Evolutionary conservation across 2,329 filamentous ascomycete species (phyloP).

Genomic region (Clonostachys rosea): DNA sequence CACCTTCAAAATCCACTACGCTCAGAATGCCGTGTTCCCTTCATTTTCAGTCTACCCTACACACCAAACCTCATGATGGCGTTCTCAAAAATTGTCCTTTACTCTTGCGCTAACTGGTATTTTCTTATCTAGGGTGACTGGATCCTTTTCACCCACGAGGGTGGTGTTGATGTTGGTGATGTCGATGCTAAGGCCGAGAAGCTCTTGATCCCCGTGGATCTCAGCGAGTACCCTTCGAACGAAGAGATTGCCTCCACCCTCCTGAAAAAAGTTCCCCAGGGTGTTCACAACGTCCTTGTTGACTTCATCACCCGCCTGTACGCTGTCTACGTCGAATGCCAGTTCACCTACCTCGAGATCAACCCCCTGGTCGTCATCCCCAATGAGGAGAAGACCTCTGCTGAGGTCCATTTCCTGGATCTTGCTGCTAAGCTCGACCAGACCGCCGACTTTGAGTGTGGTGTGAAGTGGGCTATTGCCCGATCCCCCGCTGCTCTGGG

Average conservation of each 20-base stretch:
- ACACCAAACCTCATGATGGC: too few relatives aligned
- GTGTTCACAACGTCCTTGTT: slow-evolving; percentile 95
- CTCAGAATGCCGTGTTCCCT: too few relatives aligned
- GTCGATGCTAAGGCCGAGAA: slow-evolving; percentile 99
- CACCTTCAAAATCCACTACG: too few relatives aligned
- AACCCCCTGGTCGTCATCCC: slow-evolving; percentile 98
- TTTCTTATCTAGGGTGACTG: slow-evolving; percentile 73
- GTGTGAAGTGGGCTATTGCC: slow-evolving; percentile 97
- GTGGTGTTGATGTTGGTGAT: slow-evolving; percentile 98
- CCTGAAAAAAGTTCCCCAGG: slow-evolving; percentile 89
- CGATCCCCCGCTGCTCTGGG: slow-evolving; percentile 86
- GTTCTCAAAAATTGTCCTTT: too few relatives aligned
- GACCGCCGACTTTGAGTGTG: slow-evolving; percentile 98
- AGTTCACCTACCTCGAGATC: slow-evolving; percentile 99
- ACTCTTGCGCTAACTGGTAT: too few relatives aligned
- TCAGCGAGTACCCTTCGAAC: slow-evolving; percentile 92
- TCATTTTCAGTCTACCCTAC: too few relatives aligned
- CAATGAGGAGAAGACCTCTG: slow-evolving; percentile 86
- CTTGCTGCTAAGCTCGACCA: slow-evolving; percentile 98
- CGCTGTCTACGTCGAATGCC: slow-evolving; percentile 98
- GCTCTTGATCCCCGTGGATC: slow-evolving; percentile 93
- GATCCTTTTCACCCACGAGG: slow-evolving; percentile 99
- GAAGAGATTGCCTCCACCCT: slow-evolving; percentile 82
- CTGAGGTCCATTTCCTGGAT: slow-evolving; percentile 96
- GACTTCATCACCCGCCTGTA: slow-evolving; percentile 99